Percentiles rank a stretch among this genome's conserved stretches.
Conservation (phyloP, 2,329 filamentous ascomycete genomes). For the Seiridium unicorne region DNA sequence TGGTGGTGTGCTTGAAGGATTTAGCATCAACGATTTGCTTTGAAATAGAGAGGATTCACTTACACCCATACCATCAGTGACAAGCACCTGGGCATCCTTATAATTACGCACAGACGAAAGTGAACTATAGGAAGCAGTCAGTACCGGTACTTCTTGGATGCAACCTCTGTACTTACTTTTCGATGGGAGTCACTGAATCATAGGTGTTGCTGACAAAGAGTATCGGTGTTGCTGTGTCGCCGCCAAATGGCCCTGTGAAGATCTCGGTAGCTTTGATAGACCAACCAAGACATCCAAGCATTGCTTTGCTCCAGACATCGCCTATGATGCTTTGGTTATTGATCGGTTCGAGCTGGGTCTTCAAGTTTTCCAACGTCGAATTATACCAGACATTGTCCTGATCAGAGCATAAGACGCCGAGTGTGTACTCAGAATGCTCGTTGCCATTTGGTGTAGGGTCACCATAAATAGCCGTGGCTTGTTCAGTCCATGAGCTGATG, state of each 20-base stretch:
- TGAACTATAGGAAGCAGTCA: conserved; percentile 1
- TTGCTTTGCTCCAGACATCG: conserved; percentile 9
- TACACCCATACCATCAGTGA: conserved; percentile 11
- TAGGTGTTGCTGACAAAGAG: conserved; percentile 16
- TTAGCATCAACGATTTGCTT: not conserved
- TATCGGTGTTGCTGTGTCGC: conserved; percentile 12
- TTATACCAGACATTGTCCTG: conserved; percentile 14
- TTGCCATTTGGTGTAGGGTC: not conserved
- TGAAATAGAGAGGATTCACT: not conserved
- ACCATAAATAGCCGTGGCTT: not conserved
- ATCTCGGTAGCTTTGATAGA: conserved; percentile 11
- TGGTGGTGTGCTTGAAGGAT: conserved; percentile 1
- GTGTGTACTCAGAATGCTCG: not conserved
- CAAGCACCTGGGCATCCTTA: conserved; percentile 10
- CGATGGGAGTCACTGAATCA: conserved; percentile 13
- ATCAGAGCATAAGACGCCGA: conserved; percentile 12
- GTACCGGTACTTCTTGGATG: not conserved
- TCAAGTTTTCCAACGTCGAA: conserved; percentile 10
- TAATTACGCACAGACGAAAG: conserved; percentile 10
- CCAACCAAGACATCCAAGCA: conserved; percentile 12
- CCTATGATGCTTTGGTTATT: conserved; percentile 10
- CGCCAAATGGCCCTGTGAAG: conserved; percentile 11
- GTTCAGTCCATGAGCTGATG: conserved; percentile 1
- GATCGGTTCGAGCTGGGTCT: conserved; percentile 6
- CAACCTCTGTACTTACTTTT: conserved; percentile 10